Evolutionary conservation across 1,284 basidiomycete genomes (phyloP), one percentile per base, ranked within the genome.

Genomic region (Pholiota adiposa): DNA sequence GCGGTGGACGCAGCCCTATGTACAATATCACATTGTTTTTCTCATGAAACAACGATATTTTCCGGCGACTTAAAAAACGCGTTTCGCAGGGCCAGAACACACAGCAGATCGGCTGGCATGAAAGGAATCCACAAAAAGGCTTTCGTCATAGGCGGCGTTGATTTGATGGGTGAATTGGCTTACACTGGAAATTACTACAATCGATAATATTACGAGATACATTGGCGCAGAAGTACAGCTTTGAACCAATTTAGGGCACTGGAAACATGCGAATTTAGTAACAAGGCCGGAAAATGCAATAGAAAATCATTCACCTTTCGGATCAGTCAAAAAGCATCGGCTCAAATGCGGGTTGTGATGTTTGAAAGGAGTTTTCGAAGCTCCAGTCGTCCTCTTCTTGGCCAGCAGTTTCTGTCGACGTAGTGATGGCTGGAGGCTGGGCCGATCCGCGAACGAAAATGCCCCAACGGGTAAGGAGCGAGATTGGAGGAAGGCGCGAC

Each of bases 351-450:
- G 41, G 64, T 40, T 63, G 59, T 27, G 56, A 54, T 23, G 58
- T 14, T 40, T 60, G 58, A 41, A 56, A 51, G 25, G 57, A 27
- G 31, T 16, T 58, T 41, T 69, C 63, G 27, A 60, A 56, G 60
- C 75, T 77, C 75, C 75, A 77, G 59, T 77, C 75, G 43, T n/a
- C n/a, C n/a, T n/a, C n/a, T n/a, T 75, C 73, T 56, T 76, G 73
- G 55, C 70, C 70, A 31, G 50, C 57, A 27, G 54, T 58, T 43
- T 48, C 23, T 36, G 51, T 44, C 19, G 61, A 34, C 16, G 62
- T 46, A 51, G 50, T 59, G n/a, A 41, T 31, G 33, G 21, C 21
- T 1, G 38, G 29, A 25, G 49, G 19, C 4, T 36, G 43, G 40
- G 21, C 54, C 27, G 53, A 40, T 29, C 43, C 56, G 62, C 58